Conservation (phyloP, 2,329 filamentous ascomycete species). For the Diaporthe caulivora region DNA sequence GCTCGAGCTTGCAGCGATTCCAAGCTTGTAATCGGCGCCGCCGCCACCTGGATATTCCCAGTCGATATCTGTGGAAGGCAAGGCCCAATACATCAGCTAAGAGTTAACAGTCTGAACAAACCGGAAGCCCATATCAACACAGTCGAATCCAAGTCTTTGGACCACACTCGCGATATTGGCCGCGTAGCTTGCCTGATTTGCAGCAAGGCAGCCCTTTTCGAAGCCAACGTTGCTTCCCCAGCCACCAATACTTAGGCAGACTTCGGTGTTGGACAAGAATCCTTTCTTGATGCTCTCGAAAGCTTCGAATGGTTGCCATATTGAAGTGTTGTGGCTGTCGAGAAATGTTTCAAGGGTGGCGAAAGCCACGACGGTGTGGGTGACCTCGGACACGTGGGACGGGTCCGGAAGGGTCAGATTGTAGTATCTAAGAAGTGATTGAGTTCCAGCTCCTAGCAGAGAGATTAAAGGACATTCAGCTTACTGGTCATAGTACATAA, state of each 20-base stretch:
- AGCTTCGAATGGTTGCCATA: slow-evolving; percentile 1
- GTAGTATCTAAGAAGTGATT: not conserved
- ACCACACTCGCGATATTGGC: slow-evolving; percentile 75
- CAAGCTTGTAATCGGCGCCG: slow-evolving; percentile 76
- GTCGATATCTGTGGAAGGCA: slow-evolving; percentile 63
- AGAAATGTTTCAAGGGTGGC: not conserved
- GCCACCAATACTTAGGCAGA: slow-evolving; percentile 67
- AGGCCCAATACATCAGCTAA: too few species aligned
- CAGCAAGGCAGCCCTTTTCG: slow-evolving; percentile 66
- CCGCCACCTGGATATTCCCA: slow-evolving; percentile 76
- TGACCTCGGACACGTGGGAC: not conserved
- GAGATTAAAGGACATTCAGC: not conserved
- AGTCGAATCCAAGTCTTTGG: slow-evolving; percentile 69
- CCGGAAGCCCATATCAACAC: slow-evolving; percentile 39
- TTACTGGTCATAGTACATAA: slow-evolving; percentile 22
- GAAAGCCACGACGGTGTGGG: slow-evolving; percentile 12
- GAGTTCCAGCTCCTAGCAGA: not conserved
- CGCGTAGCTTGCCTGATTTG: slow-evolving; percentile 65
- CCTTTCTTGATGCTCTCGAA: not conserved
- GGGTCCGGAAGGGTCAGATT: not conserved
- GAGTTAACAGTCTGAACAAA: too few species aligned
- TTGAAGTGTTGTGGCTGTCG: not conserved
- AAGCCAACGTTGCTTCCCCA: slow-evolving; percentile 78
- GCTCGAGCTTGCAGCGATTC: slow-evolving; percentile 53
- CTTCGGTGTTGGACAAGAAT: not conserved